Conservation (phyloP, 306 rosid genomes). For the Spatholobus suberectus region DNA sequence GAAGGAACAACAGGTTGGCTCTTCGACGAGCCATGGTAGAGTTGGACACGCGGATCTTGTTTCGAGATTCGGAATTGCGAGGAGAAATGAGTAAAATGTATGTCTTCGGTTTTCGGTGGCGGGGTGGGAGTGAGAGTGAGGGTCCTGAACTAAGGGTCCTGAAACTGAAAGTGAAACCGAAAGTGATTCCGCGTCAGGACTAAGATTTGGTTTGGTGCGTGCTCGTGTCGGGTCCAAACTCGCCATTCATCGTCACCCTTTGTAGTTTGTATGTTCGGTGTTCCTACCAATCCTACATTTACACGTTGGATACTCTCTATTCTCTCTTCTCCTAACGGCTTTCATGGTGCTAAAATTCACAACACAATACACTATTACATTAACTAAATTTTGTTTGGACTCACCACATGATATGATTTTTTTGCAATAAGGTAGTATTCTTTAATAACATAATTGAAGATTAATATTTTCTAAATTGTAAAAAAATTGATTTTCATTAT, state of each 20-base stretch:
- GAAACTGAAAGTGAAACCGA: neutral
- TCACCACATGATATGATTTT: no score
- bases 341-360: no score
- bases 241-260: neutral
- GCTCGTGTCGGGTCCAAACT: neutral
- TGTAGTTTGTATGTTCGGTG: no score
- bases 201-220: neutral
- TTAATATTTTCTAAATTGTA: no score
- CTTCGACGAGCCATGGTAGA: slow-evolving; percentile 62
- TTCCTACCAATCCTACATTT: neutral
- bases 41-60: slow-evolving; percentile 10
- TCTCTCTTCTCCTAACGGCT: no score
- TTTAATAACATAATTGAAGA: no score
- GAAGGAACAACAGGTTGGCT: slow-evolving; percentile 51
- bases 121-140: slow-evolving; percentile 9
- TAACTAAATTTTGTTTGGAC: no score
- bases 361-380: no score
- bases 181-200: neutral
- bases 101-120: neutral
- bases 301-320: neutral
- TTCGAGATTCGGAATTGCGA: slow-evolving; percentile 11
- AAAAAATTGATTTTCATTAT: no score
- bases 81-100: neutral
- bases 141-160: slow-evolving; percentile 14
- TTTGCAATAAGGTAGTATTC: no score